Base-by-base conservation (phyloP, 202 grass and related monocot species). In the Panicum hallii region DNA sequence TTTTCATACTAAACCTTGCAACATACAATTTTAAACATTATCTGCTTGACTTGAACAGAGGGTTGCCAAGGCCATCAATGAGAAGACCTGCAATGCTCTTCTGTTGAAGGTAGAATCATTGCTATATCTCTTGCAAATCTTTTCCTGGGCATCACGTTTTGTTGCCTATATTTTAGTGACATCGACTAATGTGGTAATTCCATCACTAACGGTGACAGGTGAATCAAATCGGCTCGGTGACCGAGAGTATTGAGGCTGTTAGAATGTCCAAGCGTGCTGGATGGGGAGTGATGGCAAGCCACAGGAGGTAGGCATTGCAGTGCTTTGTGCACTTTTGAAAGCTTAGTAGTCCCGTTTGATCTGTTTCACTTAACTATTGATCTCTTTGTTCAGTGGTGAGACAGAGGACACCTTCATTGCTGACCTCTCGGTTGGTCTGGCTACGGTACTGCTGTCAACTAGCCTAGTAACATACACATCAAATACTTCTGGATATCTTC, bases 361-460 rank as follows among this genome's bases (percentile, higher is more conserved):
- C n/a, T 65, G 32, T 55, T 53, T 77, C 13, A 16, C 41, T 70
- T 49, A 58, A 4, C 11, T 70, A 8, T 49, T 5, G 22, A 43
- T 48, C 17, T 45, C 26, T 63, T 88, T 44, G 46, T 82, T 44
- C 86, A 95, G 96, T 88, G 96, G 96, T 71, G 96, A 99, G 86
- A 99, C 96, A 3, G 96, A 99, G 86, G 96, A 99, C 68, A 95
- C 96, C 75, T 99, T 99, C 83, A 99, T 99, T 77, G 93, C 96
- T 19, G 96, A 99, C 72, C 89, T 99, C 48, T 72, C 96, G 6
- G 96, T 99, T 34, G 96, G 96, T 48, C 81, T 99, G 30, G 56
- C 96, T 46, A 99, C 93, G 43, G 96, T 95, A 88, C 34, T 70
- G 47, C 80, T 58, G 67, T 77, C 12, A 60, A 75, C 65, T 36